phyloP scores from a whole-genome alignment of 2,329 filamentous ascomycete genomes.

The Ilyonectria robusta region DNA sequence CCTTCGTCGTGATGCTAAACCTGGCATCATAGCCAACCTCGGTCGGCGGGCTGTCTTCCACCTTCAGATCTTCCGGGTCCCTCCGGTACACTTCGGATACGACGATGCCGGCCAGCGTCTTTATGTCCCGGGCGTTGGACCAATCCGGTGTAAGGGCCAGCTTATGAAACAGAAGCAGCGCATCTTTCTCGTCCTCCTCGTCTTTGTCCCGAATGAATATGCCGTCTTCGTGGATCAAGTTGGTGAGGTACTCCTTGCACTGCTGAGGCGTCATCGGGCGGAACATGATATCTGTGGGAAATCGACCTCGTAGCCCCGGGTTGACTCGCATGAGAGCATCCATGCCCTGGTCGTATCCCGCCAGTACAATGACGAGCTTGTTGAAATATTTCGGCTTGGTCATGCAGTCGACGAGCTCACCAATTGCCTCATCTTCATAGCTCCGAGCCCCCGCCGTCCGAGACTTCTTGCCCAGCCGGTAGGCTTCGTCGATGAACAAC shows the following conservation, averaged over 20 bases:
- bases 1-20: background rate
- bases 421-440: conserved; percentile 20
- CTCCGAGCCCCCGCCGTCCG: conserved; percentile 54
- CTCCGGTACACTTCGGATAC: background rate
- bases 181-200: background rate
- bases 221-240: background rate
- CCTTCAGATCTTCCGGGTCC: background rate
- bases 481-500: conserved; percentile 50
- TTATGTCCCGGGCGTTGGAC: background rate
- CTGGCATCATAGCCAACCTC: background rate
- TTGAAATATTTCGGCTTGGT: conserved; percentile 21
- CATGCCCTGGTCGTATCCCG: conserved; percentile 27
- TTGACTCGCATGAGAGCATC: background rate
- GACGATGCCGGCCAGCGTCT: background rate
- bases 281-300: background rate
- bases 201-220: background rate
- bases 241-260: background rate
- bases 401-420: conserved; percentile 21
- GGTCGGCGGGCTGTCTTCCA: background rate
- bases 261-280: background rate
- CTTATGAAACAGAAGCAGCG: background rate
- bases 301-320: background rate
- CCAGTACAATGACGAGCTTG: conserved; percentile 30
- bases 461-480: background rate
- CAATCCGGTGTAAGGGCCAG: background rate